These are phyloP conservation scores for Cladosporium sp. DNA, from an alignment of 2,329 filamentous ascomycete genomes.

Conservation along the genomic window DNA sequence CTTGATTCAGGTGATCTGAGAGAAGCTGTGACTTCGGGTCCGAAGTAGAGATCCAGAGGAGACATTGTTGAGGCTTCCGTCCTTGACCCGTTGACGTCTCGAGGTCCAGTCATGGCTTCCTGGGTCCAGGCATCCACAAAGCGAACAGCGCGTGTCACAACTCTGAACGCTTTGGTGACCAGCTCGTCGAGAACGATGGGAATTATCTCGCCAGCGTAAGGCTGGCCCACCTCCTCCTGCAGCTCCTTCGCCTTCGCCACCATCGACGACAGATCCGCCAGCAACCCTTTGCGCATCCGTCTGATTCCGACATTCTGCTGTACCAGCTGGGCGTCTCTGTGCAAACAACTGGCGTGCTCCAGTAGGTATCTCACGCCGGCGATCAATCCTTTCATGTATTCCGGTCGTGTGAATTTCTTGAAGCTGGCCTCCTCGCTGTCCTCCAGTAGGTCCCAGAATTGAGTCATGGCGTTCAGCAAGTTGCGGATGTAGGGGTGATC, in stretches of 20 bases:
- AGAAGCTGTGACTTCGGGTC: not conserved
- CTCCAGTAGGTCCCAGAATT: constrained; percentile 87
- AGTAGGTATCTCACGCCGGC: constrained; percentile 85
- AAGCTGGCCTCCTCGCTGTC: constrained; percentile 59
- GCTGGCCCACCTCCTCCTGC: constrained; percentile 61
- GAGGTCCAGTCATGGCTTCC: constrained; percentile 17
- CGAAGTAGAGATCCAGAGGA: constrained; percentile 3
- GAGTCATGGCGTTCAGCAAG: constrained; percentile 76
- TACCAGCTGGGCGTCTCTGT: constrained; percentile 69
- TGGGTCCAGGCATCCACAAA: constrained; percentile 77
- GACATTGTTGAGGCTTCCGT: constrained; percentile 2
- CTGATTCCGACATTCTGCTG: constrained; percentile 69
- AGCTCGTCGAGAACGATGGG: constrained; percentile 85
- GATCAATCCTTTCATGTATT: constrained; percentile 90
- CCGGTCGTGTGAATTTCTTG: constrained; percentile 79
- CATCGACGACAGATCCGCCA: constrained; percentile 82
- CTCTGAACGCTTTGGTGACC: constrained; percentile 87
- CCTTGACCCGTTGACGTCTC: not conserved
- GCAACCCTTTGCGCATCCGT: constrained; percentile 73
- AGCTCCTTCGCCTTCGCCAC: constrained; percentile 84
- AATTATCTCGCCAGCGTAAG: constrained; percentile 49
- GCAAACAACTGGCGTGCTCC: constrained; percentile 82
- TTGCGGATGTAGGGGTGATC: constrained; percentile 81
- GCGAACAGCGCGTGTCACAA: constrained; percentile 82
- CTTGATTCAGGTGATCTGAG: not conserved